Conservation (phyloP, 2,329 filamentous ascomycete genomes). For the Aspergillus ustus region DNA sequence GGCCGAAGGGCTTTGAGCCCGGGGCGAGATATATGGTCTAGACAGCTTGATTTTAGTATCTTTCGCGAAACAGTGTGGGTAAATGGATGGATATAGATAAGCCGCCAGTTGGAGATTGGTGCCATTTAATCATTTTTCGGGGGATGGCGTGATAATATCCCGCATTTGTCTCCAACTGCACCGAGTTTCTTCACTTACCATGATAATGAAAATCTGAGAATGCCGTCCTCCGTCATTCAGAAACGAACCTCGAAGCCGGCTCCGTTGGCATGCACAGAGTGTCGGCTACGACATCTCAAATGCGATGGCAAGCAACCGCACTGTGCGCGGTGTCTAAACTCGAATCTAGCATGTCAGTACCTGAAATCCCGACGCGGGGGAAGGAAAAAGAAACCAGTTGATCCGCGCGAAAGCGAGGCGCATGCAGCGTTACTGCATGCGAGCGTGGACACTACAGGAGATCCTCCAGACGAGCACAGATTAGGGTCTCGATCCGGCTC, state of each 20-base stretch:
- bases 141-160: neutral
- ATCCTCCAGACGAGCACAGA: neutral
- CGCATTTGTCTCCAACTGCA: neutral
- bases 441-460: neutral
- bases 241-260: neutral
- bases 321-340: neutral
- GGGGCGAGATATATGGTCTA: neutral
- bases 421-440: neutral
- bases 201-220: neutral
- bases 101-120: neutral
- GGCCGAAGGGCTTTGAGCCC: neutral
- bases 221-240: neutral
- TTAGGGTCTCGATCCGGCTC: neutral
- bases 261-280: slow-evolving; percentile 6
- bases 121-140: neutral
- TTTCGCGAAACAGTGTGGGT: neutral
- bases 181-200: neutral
- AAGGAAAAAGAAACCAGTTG: neutral
- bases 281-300: slow-evolving; percentile 4
- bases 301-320: slow-evolving; percentile 4
- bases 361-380: slow-evolving; percentile 3
- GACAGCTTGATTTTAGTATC: neutral
- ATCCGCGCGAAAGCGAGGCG: neutral
- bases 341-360: neutral
- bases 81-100: neutral